These are phyloP conservation scores for Thielaviopsis ethacetica DNA, from an alignment of 2,329 filamentous ascomycete genomes.

Conservation along the genomic window DNA sequence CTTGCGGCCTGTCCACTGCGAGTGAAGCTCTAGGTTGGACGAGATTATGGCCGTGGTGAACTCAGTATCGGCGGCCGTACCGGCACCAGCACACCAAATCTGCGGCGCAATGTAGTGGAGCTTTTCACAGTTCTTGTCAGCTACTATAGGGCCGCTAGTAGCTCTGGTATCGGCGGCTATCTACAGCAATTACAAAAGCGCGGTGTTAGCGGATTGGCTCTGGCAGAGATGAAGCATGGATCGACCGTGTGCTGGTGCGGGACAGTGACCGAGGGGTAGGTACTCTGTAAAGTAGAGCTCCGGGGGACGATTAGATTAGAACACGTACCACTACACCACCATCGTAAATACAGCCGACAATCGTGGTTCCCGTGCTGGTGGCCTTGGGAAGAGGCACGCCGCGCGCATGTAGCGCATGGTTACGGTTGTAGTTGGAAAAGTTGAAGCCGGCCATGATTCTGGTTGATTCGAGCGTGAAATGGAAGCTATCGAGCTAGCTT, in stretches of 20 bases:
- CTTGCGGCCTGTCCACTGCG: constrained; percentile 88
- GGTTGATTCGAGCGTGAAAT: neutral
- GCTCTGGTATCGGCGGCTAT: constrained; percentile 97
- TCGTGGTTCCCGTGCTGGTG: constrained; percentile 96
- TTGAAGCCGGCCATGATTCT: constrained; percentile 84
- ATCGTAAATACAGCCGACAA: constrained; percentile 93
- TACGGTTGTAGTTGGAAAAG: constrained; percentile 99
- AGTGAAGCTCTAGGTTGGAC: constrained; percentile 94
- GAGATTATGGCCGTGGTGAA: constrained; percentile 98
- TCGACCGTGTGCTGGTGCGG: neutral
- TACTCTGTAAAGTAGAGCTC: neutral
- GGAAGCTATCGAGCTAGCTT: constrained; percentile 13
- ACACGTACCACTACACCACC: constrained; percentile 76
- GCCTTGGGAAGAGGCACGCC: constrained; percentile 93
- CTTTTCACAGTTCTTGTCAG: constrained; percentile 99
- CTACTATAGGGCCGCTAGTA: constrained; percentile 92
- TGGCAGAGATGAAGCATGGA: neutral
- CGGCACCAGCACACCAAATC: constrained; percentile 97
- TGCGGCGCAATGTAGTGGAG: constrained; percentile 96
- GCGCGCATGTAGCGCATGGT: constrained; percentile 83
- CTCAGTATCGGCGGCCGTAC: constrained; percentile 95
- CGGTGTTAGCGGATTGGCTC: neutral
- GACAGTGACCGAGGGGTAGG: neutral
- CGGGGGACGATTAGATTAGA: neutral
- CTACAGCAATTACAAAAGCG: constrained; percentile 29